Evolutionary conservation across 2,329 filamentous ascomycete genomes (phyloP).

Genomic region (Myotisia sp.): DNA sequence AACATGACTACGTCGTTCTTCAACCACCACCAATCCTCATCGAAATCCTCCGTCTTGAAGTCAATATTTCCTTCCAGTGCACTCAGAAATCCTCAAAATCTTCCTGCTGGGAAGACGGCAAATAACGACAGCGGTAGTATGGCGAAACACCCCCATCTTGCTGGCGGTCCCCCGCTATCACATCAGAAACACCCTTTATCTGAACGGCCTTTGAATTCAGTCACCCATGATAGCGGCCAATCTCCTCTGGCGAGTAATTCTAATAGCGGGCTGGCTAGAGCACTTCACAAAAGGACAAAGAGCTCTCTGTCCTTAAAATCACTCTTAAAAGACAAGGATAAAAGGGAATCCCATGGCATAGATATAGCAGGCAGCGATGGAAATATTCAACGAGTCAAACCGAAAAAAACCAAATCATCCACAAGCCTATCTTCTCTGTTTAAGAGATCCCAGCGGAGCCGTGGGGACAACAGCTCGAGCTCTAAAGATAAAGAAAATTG

Average conservation of each 20-base stretch:
- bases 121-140: no score
- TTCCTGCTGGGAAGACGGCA: no score
- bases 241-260: constrained; percentile 9
- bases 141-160: constrained; percentile 33
- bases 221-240: no score
- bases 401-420: constrained; percentile 65
- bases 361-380: constrained; percentile 21
- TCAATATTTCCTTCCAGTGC: constrained; percentile 39
- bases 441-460: constrained; percentile 55
- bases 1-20: constrained; percentile 13
- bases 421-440: constrained; percentile 69
- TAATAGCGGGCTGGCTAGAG: constrained; percentile 22
- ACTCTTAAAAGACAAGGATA: constrained; percentile 33
- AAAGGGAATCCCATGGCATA: constrained; percentile 26
- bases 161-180: no score
- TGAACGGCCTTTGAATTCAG: constrained; percentile 27
- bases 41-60: constrained; percentile 36
- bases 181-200: constrained; percentile 9
- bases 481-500: constrained; percentile 62
- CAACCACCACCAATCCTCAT: constrained; percentile 23
- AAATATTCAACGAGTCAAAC: constrained; percentile 27
- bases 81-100: no score
- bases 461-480: constrained; percentile 43
- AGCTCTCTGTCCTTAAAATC: constrained; percentile 41
- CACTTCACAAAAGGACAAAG: constrained; percentile 40